These are phyloP conservation scores for Angomonas ambiguus DNA, from an alignment of 208 protist genomes.

Conservation along the genomic window DNA sequence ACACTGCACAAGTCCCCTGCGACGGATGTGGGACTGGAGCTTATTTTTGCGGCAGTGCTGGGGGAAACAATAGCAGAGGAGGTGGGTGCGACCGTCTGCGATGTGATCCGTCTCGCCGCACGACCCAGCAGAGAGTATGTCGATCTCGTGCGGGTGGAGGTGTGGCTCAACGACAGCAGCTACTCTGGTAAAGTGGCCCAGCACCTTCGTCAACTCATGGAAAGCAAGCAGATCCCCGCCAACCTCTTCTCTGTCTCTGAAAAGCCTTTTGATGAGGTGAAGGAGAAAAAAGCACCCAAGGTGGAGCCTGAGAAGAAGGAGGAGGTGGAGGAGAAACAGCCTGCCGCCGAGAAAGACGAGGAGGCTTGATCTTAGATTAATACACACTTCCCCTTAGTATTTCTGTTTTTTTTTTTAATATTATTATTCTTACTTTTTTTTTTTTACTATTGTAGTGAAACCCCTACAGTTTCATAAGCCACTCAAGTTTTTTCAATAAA, in stretches of 20 bases:
- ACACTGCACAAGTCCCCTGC: constrained; percentile 58
- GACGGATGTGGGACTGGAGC: constrained; percentile 59
- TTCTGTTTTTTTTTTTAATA: constrained; percentile 15
- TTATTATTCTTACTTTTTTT: neutral
- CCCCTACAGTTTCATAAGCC: too few species aligned
- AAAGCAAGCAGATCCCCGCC: constrained; percentile 34
- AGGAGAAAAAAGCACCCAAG: constrained; percentile 1
- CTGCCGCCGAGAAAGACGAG: neutral
- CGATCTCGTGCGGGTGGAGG: constrained; percentile 72
- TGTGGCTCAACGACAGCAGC: constrained; percentile 78
- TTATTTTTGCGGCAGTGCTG: constrained; percentile 64
- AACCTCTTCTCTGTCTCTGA: constrained; percentile 57
- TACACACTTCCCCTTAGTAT: too few species aligned
- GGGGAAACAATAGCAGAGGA: constrained; percentile 63
- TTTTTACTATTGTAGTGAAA: too few species aligned
- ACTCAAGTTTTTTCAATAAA: too few species aligned
- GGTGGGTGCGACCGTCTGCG: constrained; percentile 65
- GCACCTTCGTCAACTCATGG: constrained; percentile 47
- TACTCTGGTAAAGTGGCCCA: constrained; percentile 45
- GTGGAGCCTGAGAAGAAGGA: constrained; percentile 12
- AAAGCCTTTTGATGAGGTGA: constrained; percentile 40
- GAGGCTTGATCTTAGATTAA: too few species aligned
- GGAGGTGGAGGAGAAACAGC: constrained; percentile 1
- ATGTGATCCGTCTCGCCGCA: constrained; percentile 75
- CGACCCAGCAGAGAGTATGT: constrained; percentile 57